Percentiles rank a stretch among this genome's conserved stretches.
These are phyloP conservation scores for Trametes cinnabarina DNA, from an alignment of 768 basidiomycete species.

Conservation along the genomic window DNA sequence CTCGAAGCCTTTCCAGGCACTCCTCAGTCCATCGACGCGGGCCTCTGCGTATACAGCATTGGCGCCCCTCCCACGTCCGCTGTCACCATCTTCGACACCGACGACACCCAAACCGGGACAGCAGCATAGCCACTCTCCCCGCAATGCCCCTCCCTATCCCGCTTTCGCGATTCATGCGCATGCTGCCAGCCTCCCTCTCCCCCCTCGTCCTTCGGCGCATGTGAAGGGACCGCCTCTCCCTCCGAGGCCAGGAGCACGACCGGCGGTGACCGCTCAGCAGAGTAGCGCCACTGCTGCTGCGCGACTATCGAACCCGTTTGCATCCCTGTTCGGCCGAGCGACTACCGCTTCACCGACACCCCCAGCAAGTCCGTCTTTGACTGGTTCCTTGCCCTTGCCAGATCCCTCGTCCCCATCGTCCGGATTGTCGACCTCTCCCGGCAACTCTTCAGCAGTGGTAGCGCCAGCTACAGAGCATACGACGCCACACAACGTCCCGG, in stretches of 20 bases:
- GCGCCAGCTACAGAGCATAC: constrained; percentile 29
- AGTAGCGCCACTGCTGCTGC: constrained; percentile 29
- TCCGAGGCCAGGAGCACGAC: constrained; percentile 31
- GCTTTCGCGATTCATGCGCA: constrained; percentile 24
- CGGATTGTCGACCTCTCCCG: constrained; percentile 13
- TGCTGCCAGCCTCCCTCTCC: constrained; percentile 27
- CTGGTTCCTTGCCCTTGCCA: constrained; percentile 11
- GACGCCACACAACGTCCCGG: constrained; percentile 49
- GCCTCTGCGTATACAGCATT: constrained; percentile 41
- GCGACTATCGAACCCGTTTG: constrained; percentile 71
- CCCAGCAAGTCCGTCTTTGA: constrained; percentile 25
- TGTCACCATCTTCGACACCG: constrained; percentile 33
- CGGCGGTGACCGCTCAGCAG: background rate
- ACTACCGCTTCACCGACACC: constrained; percentile 32
- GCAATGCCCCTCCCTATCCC: constrained; percentile 21
- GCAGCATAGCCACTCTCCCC: constrained; percentile 4
- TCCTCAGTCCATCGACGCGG: constrained; percentile 37
- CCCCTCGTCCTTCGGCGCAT: constrained; percentile 35
- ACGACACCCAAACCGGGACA: constrained; percentile 15
- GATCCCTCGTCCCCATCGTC: constrained; percentile 10
- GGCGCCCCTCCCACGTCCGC: constrained; percentile 51
- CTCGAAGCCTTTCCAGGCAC: constrained; percentile 41
- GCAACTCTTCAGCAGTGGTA: constrained; percentile 33
- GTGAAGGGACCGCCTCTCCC: constrained; percentile 48
- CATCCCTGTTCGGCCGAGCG: constrained; percentile 67